A percentile compares a stretch with the other conserved stretches of the same genome.
Conservation (phyloP, 257 asterid genomes). For the Plantago ovata region DNA sequence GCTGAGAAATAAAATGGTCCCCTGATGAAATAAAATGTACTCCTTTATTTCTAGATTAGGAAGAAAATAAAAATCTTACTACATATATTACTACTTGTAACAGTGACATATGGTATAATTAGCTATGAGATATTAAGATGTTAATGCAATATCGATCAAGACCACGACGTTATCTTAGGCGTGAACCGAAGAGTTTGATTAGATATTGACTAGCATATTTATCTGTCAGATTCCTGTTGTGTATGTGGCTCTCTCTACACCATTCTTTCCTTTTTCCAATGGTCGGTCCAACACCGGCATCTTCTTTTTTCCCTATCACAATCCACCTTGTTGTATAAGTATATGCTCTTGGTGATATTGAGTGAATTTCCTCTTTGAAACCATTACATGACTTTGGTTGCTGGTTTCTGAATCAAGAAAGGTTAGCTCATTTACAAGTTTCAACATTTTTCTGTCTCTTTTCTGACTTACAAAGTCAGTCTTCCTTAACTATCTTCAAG, state of each 20-base stretch:
- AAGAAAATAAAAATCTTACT: background rate
- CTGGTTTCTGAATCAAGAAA: constrained; percentile 19
- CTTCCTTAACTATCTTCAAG: background rate
- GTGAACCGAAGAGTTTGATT: constrained; percentile 34
- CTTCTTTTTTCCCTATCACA: constrained; percentile 28
- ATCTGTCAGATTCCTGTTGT: constrained; percentile 26
- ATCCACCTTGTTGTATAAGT: constrained; percentile 21
- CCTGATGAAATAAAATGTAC: constrained; percentile 17
- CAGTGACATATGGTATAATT: constrained; percentile 16
- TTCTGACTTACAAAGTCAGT: no score
- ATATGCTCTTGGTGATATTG: constrained; percentile 28
- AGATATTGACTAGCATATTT: constrained; percentile 36
- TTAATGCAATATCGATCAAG: constrained; percentile 12
- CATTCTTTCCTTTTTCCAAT: constrained; percentile 48
- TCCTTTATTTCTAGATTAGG: background rate
- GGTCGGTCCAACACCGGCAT: constrained; percentile 57
- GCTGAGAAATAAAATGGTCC: constrained; percentile 40
- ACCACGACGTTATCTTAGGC: constrained; percentile 21
- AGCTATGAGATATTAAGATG: background rate
- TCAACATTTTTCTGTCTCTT: background rate
- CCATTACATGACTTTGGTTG: constrained; percentile 16
- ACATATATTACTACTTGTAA: constrained; percentile 3
- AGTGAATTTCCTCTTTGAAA: constrained; percentile 26
- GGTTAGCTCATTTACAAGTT: constrained; percentile 1
- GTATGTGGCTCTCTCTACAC: constrained; percentile 54